Base-by-base conservation (phyloP, 2,329 filamentous ascomycete species). In the Knufia fluminis region DNA sequence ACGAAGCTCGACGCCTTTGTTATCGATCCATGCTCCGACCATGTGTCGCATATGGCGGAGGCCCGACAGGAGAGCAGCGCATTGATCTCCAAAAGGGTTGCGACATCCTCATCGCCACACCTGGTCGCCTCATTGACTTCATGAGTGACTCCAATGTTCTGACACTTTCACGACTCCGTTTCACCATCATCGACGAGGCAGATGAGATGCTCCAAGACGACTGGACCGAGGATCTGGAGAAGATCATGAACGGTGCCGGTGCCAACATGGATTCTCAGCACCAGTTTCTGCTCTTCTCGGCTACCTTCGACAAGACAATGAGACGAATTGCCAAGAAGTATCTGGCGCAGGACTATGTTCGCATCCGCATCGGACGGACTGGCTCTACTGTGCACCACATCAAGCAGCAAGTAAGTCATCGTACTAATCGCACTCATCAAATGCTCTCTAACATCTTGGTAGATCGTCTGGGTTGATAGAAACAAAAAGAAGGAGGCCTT, bases 1-100 rank as follows among this genome's bases (percentile, higher is more conserved):
- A 95, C 55, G 91, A 97, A 64, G 83, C 87, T 22, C 85, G 92
- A 54, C 88, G 91, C 59, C 80, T 97, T 43, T 96, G 89, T 64
- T 98, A 98, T 61, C 83, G 92, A 1, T 89, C 86, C 2, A 95
- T 94, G 87, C 76, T 98, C 51, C 88, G 92, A 35, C 91, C 92
- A 20, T 89, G 85, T 58, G 88, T 94, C 38, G 74, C 85, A 24
- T 98, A 97, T 58, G 92, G 92, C 44, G 92, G 92, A 54, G 81
- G 81, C 4, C 86, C 87, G 0, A 61, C 80, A n/a, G 65, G 67
- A 1, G 76, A 83, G 10, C 88, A 96, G 66, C 72, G 82, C 3
- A 70, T 76, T 4, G 83, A 94, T 62, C 76, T 98, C 1, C 73
- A 75, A 52, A 85, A 82, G 64, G 92, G 92, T 4, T 97, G 91